Evolutionary conservation across 225 moss, liverwort and hornwort genomes (phyloP), one percentile per base, ranked within the genome.

Genomic region (Pleurozium schreberi): DNA sequence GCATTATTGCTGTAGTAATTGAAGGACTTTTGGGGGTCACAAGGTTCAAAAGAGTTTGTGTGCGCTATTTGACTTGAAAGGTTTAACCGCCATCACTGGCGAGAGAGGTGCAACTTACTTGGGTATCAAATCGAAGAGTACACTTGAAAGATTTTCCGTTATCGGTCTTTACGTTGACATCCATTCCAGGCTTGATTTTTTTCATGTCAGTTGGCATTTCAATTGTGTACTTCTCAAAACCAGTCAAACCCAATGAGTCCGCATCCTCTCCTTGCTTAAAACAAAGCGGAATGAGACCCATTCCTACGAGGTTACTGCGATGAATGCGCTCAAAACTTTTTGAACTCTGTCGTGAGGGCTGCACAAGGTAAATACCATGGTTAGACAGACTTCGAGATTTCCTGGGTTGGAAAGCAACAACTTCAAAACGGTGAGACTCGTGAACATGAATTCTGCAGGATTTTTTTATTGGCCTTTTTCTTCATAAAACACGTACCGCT

Each of bases 251-350:
- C 60, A 98, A 87, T 14, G 95, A 88, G 15, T 98, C 97, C 18
- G 98, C 96, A 90, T 98, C 97, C 84, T 98, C 88, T 76, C 96
- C 96, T 90, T 92, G 65, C 92, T 96, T 98, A 85, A 97, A 98
- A 89, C 98, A 97, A 55, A 98, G 92, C 57, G 96, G 98, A 86
- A 98, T 94, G 70, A 98, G 92, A 66, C 97, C 98, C 97, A 98
- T 98, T 53, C 98, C 98, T 30, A 98, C 98, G 14, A 98, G 94
- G 81, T 98, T 97, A 92, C 98, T 97, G 84, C 98, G 96, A 93
- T 98, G 98, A 86, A 98, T 98, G 60, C 98, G 95, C 93, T 98
- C 98, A 92, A 97, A 98, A 79, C 97, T 96, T 92, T 96, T 98
- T 79, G 98, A 85, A 98, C 98, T 64, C 96, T 92, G 84, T 98